These are phyloP conservation scores for Penicillium coffeae DNA, from an alignment of 495 filamentous ascomycete genomes.

Conservation along the genomic window DNA sequence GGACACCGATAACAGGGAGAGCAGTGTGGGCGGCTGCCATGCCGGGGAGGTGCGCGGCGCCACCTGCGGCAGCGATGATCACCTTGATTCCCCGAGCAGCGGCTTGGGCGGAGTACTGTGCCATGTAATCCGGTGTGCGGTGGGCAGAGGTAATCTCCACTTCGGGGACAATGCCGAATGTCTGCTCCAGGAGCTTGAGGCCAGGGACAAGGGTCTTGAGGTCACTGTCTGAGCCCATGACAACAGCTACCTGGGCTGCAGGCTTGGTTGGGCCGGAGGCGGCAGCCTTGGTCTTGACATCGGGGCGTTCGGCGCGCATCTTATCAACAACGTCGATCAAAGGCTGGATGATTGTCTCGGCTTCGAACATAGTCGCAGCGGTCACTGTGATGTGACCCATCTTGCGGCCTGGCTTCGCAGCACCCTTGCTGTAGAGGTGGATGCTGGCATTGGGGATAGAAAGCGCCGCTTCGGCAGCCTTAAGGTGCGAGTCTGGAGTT, in stretches of 20 bases:
- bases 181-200: slow-evolving; percentile 66
- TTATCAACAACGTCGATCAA: slow-evolving; percentile 60
- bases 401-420: slow-evolving; percentile 79
- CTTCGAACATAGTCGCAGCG: slow-evolving; percentile 62
- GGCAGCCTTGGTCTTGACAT: slow-evolving; percentile 39
- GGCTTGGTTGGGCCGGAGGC: slow-evolving; percentile 30
- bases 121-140: slow-evolving; percentile 83
- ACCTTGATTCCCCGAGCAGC: slow-evolving; percentile 71
- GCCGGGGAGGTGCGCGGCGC: slow-evolving; percentile 86
- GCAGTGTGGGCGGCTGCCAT: slow-evolving; percentile 84
- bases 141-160: slow-evolving; percentile 91
- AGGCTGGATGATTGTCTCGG: slow-evolving; percentile 64
- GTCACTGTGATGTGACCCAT: slow-evolving; percentile 91
- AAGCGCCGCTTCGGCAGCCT: slow-evolving; percentile 62
- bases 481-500: slow-evolving; percentile 62
- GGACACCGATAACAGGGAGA: slow-evolving; percentile 91
- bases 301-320: slow-evolving; percentile 58
- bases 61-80: slow-evolving; percentile 92
- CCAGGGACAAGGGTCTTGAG: slow-evolving; percentile 73
- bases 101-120: slow-evolving; percentile 65
- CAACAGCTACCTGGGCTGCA: slow-evolving; percentile 69
- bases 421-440: slow-evolving; percentile 90
- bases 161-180: slow-evolving; percentile 69
- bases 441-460: slow-evolving; percentile 58
- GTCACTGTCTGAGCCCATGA: slow-evolving; percentile 96